Evolutionary conservation across 345 rosid genomes (phyloP).

Genomic region (Mallotus nudiflorus): DNA sequence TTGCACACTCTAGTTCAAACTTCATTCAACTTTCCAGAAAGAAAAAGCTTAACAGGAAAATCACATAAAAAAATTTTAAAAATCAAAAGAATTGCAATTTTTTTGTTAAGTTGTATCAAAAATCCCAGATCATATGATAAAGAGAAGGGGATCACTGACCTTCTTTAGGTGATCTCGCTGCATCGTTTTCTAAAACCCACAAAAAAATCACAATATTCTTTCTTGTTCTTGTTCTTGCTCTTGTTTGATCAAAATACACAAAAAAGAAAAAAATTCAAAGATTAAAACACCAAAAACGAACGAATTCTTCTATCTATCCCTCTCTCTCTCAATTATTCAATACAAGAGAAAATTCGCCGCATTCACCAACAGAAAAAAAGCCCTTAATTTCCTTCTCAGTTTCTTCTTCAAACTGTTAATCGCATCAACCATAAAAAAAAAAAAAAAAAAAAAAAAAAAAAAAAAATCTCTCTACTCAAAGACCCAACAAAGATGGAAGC

Average conservation of each 20-base stretch:
- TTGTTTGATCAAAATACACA: too few species aligned
- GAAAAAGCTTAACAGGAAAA: too few species aligned
- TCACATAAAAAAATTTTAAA: too few species aligned
- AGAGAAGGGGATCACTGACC: slow-evolving; percentile 23
- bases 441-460: too few species aligned
- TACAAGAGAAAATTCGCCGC: slow-evolving; percentile 14
- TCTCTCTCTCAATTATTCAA: background rate
- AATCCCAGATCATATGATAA: slow-evolving; percentile 3
- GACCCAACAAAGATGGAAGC: background rate
- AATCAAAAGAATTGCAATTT: background rate
- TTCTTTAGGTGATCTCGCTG: slow-evolving; percentile 44
- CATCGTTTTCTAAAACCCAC: slow-evolving; percentile 31
- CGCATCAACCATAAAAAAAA: background rate
- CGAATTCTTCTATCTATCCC: background rate
- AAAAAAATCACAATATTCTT: background rate
- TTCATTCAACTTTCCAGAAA: too few species aligned
- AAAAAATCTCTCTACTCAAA: background rate
- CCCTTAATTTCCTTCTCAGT: slow-evolving; percentile 9
- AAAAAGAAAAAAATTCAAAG: too few species aligned
- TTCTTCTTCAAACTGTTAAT: slow-evolving; percentile 7
- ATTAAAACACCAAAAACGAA: too few species aligned
- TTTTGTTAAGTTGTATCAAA: too few species aligned
- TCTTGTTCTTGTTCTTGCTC: too few species aligned
- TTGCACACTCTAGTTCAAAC: too few species aligned
- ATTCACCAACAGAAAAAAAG: slow-evolving; percentile 4